A percentile compares a stretch with the other conserved stretches of the same genome.
Conservation (phyloP, 139 green algal genomes). For the Chlamydomonas incerta region DNA sequence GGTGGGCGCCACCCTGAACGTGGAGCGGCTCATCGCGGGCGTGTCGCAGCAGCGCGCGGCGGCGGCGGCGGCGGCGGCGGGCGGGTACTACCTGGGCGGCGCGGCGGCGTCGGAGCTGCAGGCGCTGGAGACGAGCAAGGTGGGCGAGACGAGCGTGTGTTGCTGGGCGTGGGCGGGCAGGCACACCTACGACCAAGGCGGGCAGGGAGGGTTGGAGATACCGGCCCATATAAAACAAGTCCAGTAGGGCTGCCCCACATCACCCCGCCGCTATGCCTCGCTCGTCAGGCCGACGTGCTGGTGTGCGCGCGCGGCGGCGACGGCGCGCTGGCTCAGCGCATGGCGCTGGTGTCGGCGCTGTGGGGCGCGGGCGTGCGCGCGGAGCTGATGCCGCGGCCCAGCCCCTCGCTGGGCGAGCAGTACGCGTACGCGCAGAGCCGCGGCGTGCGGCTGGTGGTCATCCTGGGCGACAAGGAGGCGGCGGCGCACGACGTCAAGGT, state of each 20-base stretch:
- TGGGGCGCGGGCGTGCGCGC: conserved; percentile 75
- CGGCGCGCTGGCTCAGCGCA: conserved; percentile 70
- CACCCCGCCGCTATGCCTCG: too few relatives aligned
- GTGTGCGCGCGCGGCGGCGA: conserved; percentile 79
- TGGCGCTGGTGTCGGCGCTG: conserved; percentile 68
- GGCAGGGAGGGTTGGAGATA: too few relatives aligned
- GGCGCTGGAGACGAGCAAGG: conserved; percentile 20
- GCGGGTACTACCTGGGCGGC: background rate
- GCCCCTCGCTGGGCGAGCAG: conserved; percentile 75
- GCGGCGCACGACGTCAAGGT: conserved; percentile 26
- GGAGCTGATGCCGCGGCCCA: conserved; percentile 69
- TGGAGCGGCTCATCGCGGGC: conserved; percentile 64
- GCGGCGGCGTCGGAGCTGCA: background rate
- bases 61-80: conserved; percentile 34
- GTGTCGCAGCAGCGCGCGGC: conserved; percentile 38
- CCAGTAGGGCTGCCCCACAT: too few relatives aligned
- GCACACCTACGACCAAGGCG: too few relatives aligned
- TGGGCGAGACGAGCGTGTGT: too few relatives aligned
- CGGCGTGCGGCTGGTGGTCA: conserved; percentile 82
- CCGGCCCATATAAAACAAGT: too few relatives aligned
- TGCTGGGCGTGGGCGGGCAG: too few relatives aligned
- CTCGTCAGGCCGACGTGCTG: conserved; percentile 82
- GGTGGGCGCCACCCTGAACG: conserved; percentile 77
- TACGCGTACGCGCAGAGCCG: conserved; percentile 80
- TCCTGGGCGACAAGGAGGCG: conserved; percentile 64